Evolutionary conservation across 345 rosid genomes (phyloP), one percentile per base, ranked within the genome.

Genomic region (Erysimum cheiranthoides): DNA sequence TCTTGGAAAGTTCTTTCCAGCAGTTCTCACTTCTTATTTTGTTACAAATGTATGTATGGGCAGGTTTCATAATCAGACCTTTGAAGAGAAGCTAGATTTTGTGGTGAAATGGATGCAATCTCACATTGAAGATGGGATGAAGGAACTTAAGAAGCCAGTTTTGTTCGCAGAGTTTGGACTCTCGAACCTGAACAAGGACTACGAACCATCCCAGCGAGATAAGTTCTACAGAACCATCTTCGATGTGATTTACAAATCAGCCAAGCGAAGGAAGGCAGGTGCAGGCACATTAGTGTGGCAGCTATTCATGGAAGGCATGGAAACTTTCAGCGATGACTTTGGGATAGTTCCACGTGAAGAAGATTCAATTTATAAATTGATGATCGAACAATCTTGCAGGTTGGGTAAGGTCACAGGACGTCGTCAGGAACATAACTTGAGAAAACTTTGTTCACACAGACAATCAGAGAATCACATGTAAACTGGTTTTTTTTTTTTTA

Each of bases 201-300:
- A 75, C 75, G 70, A 87, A 18, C 89, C 85, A 62, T 79, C 86
- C 0, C 90, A 88, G 39, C 68, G 92, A 28, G 92, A 87, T 25
- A 53, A 34, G 56, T 78, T 88, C 53, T 87, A 85, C 84, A 62
- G 81, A 82, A 73, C 76, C 2, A 61, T 90, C 61, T 76, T 83
- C 13, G 90, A 88, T 18, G 78, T 86, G 31, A 66, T 85, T 12
- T 84, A 85, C 64, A 86, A 82, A 74, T 90, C 93, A 5, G 88
- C 92, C 1, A 85, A 81, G 74, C 68, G 83, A 82, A 87, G 69
- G 8, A 76, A 82, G 74, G 40, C 96, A 12, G 97, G 96, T 3
- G 93, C 90, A 14, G 96, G 97, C 0, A 84, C 98, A 56, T 69
- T 95, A 50, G 65, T 89, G 66, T 92, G 98, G 99, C 99, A 90